Base-by-base conservation (phyloP, 2,329 filamentous ascomycete species). In the Penicillium paneum region DNA sequence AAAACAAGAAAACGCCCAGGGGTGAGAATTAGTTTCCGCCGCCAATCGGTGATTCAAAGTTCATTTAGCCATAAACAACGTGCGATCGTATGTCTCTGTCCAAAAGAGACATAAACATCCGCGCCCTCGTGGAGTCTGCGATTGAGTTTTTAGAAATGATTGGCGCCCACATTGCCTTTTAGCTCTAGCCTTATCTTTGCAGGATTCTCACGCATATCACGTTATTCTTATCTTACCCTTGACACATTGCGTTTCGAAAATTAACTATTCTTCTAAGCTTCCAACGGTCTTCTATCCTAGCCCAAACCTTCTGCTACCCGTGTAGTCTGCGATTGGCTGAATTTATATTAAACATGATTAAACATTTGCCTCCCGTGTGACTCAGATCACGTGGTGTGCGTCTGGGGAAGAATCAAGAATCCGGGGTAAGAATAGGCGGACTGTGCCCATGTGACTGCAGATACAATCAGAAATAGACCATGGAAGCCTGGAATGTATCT, bases 361-460 rank as follows among this genome's bases (percentile, higher is more conserved):
- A n/a, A n/a, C 32, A 26, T 49, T 48, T 47, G 43, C 21, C 41
- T 6, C 19, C 19, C 13, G 34, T 32, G 32, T 34, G 34, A 15
- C 8, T 5, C 1, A 1, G 8, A 12, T 48, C 43, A 52, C 43
- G 35, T 41, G 42, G 15, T 15, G 0, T 5, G 10, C 3, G 8
- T 47, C 8, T 40, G 34, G 35, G 29, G 44, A 24, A 32, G 29
- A 53, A 53, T 49, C 50, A 24, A 32, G 29, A 53, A 53, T 49
- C 50, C 21, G 50, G 50, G 50, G 50, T 48, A 53, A 21, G n/a
- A 26, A 36, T 29, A 36, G n/a, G n/a, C 49, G 41, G 28, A 24
- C 17, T 11, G 7, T 19, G 21, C 15, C 39, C 10, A 41, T 21
- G 21, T 42, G 29, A 21, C 17, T n/a, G 15, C n/a, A 17, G 35